Conservation (phyloP, 495 filamentous ascomycete genomes). For the Sporormia fimetaria region DNA sequence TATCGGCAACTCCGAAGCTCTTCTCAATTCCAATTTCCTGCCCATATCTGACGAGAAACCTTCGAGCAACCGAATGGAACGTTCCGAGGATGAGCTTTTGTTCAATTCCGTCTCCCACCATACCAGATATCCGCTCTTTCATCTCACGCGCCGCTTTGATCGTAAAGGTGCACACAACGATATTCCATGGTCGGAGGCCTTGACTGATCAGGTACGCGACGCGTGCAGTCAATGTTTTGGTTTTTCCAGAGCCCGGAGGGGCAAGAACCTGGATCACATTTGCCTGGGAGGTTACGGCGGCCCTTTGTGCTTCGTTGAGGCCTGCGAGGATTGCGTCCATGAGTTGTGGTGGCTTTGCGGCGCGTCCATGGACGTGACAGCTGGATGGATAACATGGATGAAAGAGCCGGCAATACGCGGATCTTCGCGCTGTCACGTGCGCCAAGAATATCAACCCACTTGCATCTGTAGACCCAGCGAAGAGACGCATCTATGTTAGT, state of each 20-base stretch:
- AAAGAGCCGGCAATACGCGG: neutral
- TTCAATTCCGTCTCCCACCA: constrained; percentile 68
- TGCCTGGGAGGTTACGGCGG: constrained; percentile 72
- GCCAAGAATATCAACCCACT: no score
- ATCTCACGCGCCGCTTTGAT: constrained; percentile 95
- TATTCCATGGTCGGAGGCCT: constrained; percentile 72
- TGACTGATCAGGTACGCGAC: constrained; percentile 88
- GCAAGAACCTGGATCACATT: constrained; percentile 83
- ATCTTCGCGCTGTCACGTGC: no score
- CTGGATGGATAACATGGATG: neutral
- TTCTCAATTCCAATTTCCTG: constrained; percentile 68
- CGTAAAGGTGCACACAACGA: constrained; percentile 96
- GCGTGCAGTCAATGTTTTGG: constrained; percentile 87
- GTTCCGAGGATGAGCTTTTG: constrained; percentile 78
- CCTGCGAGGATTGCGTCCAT: constrained; percentile 47
- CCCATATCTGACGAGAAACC: constrained; percentile 79
- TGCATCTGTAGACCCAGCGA: no score
- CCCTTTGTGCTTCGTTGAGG: constrained; percentile 71
- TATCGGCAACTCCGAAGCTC: constrained; percentile 91
- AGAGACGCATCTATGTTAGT: no score
- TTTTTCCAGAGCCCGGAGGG: constrained; percentile 69
- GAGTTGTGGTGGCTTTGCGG: no score
- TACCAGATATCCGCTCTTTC: constrained; percentile 70
- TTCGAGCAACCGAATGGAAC: constrained; percentile 85
- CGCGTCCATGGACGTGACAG: constrained; percentile 8